Conservation (phyloP, 148 eudicot genomes). For the Amaranthus cruentus region DNA sequence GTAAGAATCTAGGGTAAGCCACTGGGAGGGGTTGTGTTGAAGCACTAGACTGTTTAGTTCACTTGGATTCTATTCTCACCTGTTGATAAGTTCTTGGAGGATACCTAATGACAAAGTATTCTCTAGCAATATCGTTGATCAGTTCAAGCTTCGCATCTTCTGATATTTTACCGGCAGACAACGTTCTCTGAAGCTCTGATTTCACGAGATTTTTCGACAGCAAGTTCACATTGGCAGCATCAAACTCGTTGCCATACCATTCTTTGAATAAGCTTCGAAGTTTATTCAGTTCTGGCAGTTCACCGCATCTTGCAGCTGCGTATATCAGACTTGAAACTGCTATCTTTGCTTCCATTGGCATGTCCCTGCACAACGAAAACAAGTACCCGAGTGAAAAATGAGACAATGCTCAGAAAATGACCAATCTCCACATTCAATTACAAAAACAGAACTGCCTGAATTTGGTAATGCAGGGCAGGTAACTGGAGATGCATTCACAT, state of each 20-base stretch:
- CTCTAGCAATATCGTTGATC: conserved; percentile 12
- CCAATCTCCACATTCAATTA: too few relatives aligned
- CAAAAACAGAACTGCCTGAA: conserved; percentile 2
- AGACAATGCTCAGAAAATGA: background rate
- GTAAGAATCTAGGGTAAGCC: too few relatives aligned
- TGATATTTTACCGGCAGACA: conserved; percentile 4
- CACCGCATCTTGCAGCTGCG: conserved; percentile 34
- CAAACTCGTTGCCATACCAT: conserved; percentile 21
- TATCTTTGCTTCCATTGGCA: conserved; percentile 19
- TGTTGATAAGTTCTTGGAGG: background rate
- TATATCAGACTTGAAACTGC: conserved; percentile 22
- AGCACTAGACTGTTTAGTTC: background rate
- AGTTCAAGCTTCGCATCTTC: conserved; percentile 17
- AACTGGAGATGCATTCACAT: conserved; percentile 12
- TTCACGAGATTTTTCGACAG: conserved; percentile 20
- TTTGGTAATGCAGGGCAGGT: conserved; percentile 11
- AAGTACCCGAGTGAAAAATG: background rate
- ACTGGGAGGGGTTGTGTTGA: too few relatives aligned
- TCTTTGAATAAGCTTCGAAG: conserved; percentile 18
- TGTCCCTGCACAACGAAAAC: conserved; percentile 11
- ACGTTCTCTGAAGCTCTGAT: conserved; percentile 8
- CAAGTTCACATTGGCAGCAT: conserved; percentile 17
- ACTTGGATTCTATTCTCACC: conserved; percentile 1
- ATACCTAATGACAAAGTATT: background rate
- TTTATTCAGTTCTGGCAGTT: conserved; percentile 20